A percentile compares a stretch with the other conserved stretches of the same genome.
These are phyloP conservation scores for Paralagenidium karlingii DNA, from an alignment of 352 stramenopile genomes.

Conservation along the genomic window DNA sequence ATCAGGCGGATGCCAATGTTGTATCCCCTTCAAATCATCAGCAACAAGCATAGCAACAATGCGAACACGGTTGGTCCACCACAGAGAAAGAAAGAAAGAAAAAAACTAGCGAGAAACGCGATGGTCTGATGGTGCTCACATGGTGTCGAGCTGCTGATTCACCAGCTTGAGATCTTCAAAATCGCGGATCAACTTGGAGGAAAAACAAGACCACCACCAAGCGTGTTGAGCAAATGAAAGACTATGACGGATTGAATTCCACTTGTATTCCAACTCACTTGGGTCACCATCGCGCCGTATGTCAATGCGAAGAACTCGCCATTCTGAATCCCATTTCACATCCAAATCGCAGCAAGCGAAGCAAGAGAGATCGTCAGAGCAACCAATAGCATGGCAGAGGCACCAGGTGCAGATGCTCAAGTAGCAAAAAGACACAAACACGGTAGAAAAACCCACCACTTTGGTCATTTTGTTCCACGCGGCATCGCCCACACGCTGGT, in stretches of 20 bases:
- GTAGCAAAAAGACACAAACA: neutral
- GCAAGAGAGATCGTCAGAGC: neutral
- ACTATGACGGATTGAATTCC: neutral
- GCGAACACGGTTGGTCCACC: constrained; percentile 1
- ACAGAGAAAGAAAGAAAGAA: neutral
- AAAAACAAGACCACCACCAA: neutral
- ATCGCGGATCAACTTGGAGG: constrained; percentile 86
- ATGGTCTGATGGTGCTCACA: constrained; percentile 20
- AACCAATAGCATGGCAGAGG: neutral
- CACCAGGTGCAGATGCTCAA: neutral
- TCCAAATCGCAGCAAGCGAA: neutral
- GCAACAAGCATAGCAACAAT: neutral
- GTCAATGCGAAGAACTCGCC: constrained; percentile 97
- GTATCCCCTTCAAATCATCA: constrained; percentile 68
- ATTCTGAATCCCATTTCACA: constrained; percentile 36
- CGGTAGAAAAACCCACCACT: constrained; percentile 35
- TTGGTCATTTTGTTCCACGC: constrained; percentile 92
- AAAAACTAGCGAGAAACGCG: neutral
- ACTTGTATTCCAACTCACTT: constrained; percentile 28
- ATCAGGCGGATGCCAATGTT: constrained; percentile 95
- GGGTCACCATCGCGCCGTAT: constrained; percentile 94
- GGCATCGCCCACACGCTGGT: constrained; percentile 60
- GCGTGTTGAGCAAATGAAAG: no score
- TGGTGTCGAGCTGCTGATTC: constrained; percentile 94
- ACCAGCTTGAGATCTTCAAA: constrained; percentile 91